Conservation (phyloP, 306 rosid genomes). For the Quercus wislizeni region DNA sequence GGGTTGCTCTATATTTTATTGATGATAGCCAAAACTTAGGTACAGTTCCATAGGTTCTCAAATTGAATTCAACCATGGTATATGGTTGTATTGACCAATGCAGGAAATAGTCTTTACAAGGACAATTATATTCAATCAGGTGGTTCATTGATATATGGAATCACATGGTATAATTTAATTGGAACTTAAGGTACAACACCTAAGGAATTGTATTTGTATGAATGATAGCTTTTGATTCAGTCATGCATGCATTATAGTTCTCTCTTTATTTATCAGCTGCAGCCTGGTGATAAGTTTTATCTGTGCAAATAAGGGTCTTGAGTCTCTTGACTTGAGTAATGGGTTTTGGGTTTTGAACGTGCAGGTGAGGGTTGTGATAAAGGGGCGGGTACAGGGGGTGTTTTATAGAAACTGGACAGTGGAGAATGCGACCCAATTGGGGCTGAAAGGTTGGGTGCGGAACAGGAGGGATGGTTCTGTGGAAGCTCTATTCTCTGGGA, state of each 20-base stretch:
- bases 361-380: conserved; percentile 87
- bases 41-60: no score
- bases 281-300: not conserved
- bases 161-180: no score
- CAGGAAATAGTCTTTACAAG: no score
- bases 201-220: no score
- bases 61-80: no score
- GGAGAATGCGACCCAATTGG: conserved; percentile 44
- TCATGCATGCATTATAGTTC: not conserved
- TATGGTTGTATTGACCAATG: no score
- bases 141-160: no score
- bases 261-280: not conserved
- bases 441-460: conserved; percentile 55
- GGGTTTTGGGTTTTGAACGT: conserved; percentile 9
- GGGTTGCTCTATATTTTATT: not conserved
- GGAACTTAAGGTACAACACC: no score
- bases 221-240: not conserved
- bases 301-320: not conserved
- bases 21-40: not conserved
- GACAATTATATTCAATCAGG: no score
- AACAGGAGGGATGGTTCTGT: conserved; percentile 57
- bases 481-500: conserved; percentile 54
- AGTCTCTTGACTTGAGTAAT: not conserved
- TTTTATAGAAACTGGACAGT: conserved; percentile 54
- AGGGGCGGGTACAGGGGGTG: conserved; percentile 83